phyloP scores from a whole-genome alignment of 495 filamentous ascomycete genomes.

The Podospora comata region DNA sequence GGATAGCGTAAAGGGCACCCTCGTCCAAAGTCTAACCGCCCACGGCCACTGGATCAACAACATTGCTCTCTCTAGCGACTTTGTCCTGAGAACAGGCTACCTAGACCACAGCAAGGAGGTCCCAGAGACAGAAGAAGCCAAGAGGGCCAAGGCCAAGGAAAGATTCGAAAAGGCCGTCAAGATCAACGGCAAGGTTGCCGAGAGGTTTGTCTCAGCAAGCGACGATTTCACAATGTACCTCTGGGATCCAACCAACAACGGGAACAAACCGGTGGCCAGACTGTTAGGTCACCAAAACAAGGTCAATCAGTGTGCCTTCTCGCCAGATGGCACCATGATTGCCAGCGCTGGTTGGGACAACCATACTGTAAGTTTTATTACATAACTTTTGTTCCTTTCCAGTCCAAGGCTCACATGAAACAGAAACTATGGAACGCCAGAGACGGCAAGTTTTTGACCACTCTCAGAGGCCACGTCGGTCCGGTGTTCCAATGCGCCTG shows the following conservation, averaged over 20 bases:
- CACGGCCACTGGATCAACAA: conserved; percentile 98
- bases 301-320: conserved; percentile 94
- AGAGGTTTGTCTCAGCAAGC: conserved; percentile 79
- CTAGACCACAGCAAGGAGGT: conserved; percentile 73
- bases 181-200: conserved; percentile 70
- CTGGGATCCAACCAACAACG: conserved; percentile 77
- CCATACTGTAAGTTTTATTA: conserved; percentile 24
- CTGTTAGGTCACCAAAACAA: conserved; percentile 92
- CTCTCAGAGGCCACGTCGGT: conserved; percentile 86
- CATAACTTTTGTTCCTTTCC: background rate
- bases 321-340: conserved; percentile 79
- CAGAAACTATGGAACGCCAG: conserved; percentile 41
- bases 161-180: conserved; percentile 88
- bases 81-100: conserved; percentile 81
- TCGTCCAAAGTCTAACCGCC: conserved; percentile 71
- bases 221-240: conserved; percentile 97
- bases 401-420: background rate
- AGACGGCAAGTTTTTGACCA: conserved; percentile 75
- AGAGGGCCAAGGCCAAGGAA: conserved; percentile 69
- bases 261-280: conserved; percentile 79
- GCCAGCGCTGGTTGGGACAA: conserved; percentile 92
- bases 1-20: conserved; percentile 72
- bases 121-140: conserved; percentile 66
- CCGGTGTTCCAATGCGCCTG: conserved; percentile 87
- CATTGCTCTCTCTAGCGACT: conserved; percentile 89